Percentiles rank a stretch among this genome's conserved stretches.
phyloP scores from a whole-genome alignment of 331 rosid species.

The Pyracantha coccinea region DNA sequence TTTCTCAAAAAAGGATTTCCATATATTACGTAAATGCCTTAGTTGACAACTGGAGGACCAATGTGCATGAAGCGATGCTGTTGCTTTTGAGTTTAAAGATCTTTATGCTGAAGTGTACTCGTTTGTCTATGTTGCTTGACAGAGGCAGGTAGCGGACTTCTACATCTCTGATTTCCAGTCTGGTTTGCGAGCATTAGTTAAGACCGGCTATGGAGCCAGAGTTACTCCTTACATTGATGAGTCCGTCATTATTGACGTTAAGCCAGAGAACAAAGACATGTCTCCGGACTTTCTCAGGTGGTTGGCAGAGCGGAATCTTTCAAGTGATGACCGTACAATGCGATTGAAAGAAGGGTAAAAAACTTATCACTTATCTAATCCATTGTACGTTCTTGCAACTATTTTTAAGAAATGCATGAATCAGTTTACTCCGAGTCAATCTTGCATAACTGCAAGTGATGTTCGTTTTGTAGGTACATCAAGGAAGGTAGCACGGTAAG shows the following conservation, averaged over 20 bases:
- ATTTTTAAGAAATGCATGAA: background rate
- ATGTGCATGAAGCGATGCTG: conserved; percentile 3
- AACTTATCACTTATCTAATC: background rate
- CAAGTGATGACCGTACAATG: conserved; percentile 91
- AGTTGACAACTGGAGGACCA: background rate
- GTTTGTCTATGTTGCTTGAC: conserved; percentile 29
- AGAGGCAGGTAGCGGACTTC: conserved; percentile 93
- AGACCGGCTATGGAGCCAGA: conserved; percentile 93
- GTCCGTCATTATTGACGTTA: conserved; percentile 69
- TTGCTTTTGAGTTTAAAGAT: conserved; percentile 1
- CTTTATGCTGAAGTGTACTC: conserved; percentile 13
- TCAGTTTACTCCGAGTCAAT: background rate
- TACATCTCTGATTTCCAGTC: conserved; percentile 99
- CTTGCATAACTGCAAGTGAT: conserved; percentile 10
- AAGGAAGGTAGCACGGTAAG: conserved; percentile 98
- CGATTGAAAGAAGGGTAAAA: conserved; percentile 91
- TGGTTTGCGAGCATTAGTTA: conserved; percentile 94
- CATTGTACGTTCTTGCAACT: background rate
- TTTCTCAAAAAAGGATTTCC: background rate
- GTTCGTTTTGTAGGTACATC: conserved; percentile 59
- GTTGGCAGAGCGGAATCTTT: conserved; percentile 80
- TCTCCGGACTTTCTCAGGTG: conserved; percentile 88
- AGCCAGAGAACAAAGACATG: conserved; percentile 74
- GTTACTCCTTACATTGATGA: conserved; percentile 94
- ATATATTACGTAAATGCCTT: background rate